phyloP scores from a whole-genome alignment of 495 filamentous ascomycete species.

The Penicillium dipodomyicola region DNA sequence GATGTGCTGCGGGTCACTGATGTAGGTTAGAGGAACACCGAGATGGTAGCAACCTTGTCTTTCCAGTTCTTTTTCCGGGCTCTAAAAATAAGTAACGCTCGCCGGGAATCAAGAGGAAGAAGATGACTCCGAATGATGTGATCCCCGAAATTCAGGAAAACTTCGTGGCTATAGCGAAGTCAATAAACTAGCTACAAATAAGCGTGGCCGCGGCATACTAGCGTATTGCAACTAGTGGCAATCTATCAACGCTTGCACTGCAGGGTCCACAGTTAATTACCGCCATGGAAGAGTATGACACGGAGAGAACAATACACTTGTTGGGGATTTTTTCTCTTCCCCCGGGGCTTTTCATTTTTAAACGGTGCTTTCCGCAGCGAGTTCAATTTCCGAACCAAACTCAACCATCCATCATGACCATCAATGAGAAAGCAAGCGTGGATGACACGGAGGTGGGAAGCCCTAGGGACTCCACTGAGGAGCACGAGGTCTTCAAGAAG shows the following conservation, averaged over 20 bases:
- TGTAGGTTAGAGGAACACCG: neutral
- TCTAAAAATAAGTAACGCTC: neutral
- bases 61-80: too few species aligned
- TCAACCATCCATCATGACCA: neutral
- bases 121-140: neutral
- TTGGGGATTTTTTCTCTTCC: too few species aligned
- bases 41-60: neutral
- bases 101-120: neutral
- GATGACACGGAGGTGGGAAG: slow-evolving; percentile 6
- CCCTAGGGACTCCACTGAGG: slow-evolving; percentile 14
- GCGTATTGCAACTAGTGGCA: neutral
- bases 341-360: neutral
- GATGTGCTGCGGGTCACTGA: neutral
- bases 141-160: neutral
- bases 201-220: neutral
- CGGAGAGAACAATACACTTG: neutral
- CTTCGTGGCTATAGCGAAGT: neutral
- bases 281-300: neutral
- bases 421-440: slow-evolving; percentile 3
- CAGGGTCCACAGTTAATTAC: neutral
- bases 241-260: neutral
- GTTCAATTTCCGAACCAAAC: neutral
- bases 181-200: neutral
- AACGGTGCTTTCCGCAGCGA: neutral
- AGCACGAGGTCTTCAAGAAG: slow-evolving; percentile 52